Conservation (phyloP, 768 basidiomycete species). For the Termitomyces eurrhizus region DNA sequence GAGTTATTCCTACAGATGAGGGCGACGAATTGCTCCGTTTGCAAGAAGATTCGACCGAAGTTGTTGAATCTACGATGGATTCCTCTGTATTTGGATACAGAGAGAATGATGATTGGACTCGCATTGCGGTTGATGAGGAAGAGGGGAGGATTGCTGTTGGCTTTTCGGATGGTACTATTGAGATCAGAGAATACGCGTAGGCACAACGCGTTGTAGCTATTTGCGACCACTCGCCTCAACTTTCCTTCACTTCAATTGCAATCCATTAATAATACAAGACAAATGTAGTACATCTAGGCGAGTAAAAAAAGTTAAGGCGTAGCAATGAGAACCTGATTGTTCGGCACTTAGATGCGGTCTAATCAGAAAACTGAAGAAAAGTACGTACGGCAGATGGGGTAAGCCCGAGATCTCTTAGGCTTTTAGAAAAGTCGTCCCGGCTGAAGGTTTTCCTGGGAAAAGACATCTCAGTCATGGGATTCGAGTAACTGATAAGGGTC, state of each 20-base stretch:
- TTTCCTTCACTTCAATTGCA: neutral
- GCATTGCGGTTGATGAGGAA: constrained; percentile 41
- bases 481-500: neutral
- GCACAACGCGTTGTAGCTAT: neutral
- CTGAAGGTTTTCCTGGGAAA: constrained; percentile 70
- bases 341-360: neutral
- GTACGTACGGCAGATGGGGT: constrained; percentile 83
- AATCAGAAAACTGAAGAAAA: neutral
- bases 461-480: neutral
- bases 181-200: constrained; percentile 47
- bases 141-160: constrained; percentile 46
- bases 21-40: constrained; percentile 17
- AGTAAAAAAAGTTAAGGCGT: constrained; percentile 25
- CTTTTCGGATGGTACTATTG: constrained; percentile 42
- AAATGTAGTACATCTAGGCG: constrained; percentile 2
- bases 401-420: constrained; percentile 78
- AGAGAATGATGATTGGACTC: constrained; percentile 47
- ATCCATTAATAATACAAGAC: constrained; percentile 7
- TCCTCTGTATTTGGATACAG: constrained; percentile 43
- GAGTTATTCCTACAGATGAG: constrained; percentile 7
- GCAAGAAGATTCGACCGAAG: constrained; percentile 21
- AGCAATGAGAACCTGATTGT: constrained; percentile 51
- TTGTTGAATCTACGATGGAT: constrained; percentile 24
- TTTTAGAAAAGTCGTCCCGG: constrained; percentile 70
- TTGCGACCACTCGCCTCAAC: neutral